phyloP scores from a whole-genome alignment of 2,329 filamentous ascomycete species.

The Calonectria honghensis region DNA sequence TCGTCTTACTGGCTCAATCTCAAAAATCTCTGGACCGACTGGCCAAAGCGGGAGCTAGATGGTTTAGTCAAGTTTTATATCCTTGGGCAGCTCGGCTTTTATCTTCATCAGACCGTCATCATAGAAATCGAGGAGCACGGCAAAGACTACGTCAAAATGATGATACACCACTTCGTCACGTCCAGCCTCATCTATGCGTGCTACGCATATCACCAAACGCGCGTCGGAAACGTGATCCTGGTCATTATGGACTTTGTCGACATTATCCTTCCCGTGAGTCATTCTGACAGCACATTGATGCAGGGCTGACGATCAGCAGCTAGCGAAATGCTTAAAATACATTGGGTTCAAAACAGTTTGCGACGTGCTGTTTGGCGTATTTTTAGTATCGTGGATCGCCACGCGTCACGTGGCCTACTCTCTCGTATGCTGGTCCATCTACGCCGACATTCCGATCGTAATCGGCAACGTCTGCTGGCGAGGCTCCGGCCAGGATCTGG shows the following conservation, averaged over 20 bases:
- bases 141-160: slow-evolving; percentile 98
- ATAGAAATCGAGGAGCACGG: slow-evolving; percentile 95
- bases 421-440: slow-evolving; percentile 83
- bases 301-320: slow-evolving; percentile 65
- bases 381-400: slow-evolving; percentile 88
- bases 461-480: slow-evolving; percentile 37
- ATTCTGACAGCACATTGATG: slow-evolving; percentile 35
- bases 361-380: slow-evolving; percentile 87
- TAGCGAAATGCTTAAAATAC: slow-evolving; percentile 95
- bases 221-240: slow-evolving; percentile 91
- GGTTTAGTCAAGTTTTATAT: slow-evolving; percentile 91
- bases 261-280: slow-evolving; percentile 86
- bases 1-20: slow-evolving; percentile 88
- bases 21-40: slow-evolving; percentile 86
- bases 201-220: slow-evolving; percentile 91
- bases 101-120: slow-evolving; percentile 94
- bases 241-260: slow-evolving; percentile 97
- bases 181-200: slow-evolving; percentile 85
- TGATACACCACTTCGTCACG: slow-evolving; percentile 95
- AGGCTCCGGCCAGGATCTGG: slow-evolving; percentile 9
- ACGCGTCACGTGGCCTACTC: slow-evolving; percentile 88
- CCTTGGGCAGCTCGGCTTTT: slow-evolving; percentile 92
- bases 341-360: slow-evolving; percentile 83
- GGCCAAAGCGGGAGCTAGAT: slow-evolving; percentile 85
- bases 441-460: slow-evolving; percentile 35